Percentiles rank a stretch among this genome's conserved stretches.
These are phyloP conservation scores for Fusarium lyarnte DNA, from an alignment of 2,329 filamentous ascomycete genomes.

Conservation along the genomic window DNA sequence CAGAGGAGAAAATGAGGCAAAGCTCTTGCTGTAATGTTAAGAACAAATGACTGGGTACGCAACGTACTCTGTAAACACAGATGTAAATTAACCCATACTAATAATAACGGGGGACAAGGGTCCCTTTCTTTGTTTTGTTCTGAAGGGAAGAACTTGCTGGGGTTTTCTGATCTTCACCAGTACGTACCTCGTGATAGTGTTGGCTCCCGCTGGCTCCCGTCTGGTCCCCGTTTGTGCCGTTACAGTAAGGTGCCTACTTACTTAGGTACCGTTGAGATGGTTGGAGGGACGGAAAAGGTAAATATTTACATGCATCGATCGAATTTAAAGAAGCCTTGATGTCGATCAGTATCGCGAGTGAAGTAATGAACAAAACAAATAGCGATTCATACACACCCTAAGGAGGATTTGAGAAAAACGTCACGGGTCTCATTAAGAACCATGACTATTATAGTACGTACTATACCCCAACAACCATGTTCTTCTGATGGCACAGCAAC, in stretches of 20 bases:
- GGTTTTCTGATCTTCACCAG: conserved; percentile 12
- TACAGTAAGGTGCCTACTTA: not conserved
- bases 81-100: not conserved
- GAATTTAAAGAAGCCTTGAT: not conserved
- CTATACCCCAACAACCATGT: not conserved
- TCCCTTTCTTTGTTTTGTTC: conserved; percentile 7
- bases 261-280: conserved; percentile 7
- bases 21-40: not conserved
- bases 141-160: conserved; percentile 13
- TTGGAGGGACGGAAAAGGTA: conserved; percentile 6
- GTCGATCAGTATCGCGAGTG: not conserved
- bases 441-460: conserved; percentile 3
- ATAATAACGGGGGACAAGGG: not conserved
- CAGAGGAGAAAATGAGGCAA: conserved; percentile 4
- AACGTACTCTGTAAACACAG: conserved; percentile 7
- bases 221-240: conserved; percentile 20
- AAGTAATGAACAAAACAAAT: not conserved
- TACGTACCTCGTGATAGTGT: conserved; percentile 10
- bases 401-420: not conserved
- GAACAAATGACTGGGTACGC: conserved; percentile 2
- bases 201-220: conserved; percentile 31
- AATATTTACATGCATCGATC: not conserved
- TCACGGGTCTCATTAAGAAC: conserved; percentile 9
- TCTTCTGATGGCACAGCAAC: conserved; percentile 25
- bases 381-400: not conserved